Conservation (phyloP, 495 filamentous ascomycete species). For the Pyrenopolyporus hunteri region DNA sequence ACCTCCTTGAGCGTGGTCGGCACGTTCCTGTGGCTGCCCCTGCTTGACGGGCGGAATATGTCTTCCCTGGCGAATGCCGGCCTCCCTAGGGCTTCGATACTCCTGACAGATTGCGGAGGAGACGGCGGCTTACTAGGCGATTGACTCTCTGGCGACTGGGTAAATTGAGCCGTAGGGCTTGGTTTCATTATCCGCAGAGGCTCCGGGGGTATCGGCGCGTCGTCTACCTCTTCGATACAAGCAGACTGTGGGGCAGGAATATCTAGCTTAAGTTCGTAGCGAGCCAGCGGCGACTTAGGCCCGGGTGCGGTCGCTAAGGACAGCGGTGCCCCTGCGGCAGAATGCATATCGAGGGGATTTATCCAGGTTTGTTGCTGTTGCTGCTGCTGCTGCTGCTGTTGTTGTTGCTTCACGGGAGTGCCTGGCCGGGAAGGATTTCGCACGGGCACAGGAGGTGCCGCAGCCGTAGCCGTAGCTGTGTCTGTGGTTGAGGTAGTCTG, state of each 20-base stretch:
- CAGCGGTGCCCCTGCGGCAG: conserved; percentile 28
- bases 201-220: conserved; percentile 36
- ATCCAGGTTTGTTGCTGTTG: conserved; percentile 43
- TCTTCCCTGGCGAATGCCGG: conserved; percentile 11
- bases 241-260: conserved; percentile 35
- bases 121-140: conserved; percentile 36
- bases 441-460: conserved; percentile 39
- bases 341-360: conserved; percentile 51
- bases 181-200: conserved; percentile 40
- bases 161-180: conserved; percentile 11
- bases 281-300: conserved; percentile 45
- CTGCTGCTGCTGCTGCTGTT: conserved; percentile 13
- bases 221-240: conserved; percentile 43
- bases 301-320: conserved; percentile 27
- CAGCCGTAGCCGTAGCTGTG: conserved; percentile 21
- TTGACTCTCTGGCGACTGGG: conserved; percentile 5
- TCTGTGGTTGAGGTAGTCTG: conserved; percentile 33
- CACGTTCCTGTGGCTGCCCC: conserved; percentile 19
- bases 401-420: conserved; percentile 45
- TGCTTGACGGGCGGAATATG: conserved; percentile 20
- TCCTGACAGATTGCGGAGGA: conserved; percentile 38
- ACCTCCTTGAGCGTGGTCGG: conserved; percentile 31
- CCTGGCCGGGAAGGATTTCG: conserved; percentile 31
- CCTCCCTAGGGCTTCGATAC: conserved; percentile 7
- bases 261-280: conserved; percentile 36